Base-by-base conservation (phyloP, 495 filamentous ascomycete genomes). In the Immersiella caudata region DNA sequence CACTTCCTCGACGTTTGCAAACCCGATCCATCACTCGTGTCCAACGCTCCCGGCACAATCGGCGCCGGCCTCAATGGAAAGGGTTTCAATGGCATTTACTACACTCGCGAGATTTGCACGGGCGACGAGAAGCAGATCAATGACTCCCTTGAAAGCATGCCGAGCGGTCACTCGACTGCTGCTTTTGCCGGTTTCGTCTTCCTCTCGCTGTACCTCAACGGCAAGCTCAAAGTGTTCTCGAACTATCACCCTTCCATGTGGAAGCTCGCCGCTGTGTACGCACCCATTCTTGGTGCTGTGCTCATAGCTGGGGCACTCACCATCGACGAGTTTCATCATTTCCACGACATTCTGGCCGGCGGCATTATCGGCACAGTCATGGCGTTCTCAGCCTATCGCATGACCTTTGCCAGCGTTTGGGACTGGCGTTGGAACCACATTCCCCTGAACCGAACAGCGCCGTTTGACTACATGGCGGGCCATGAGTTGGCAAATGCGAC, bases 171-270 rank as follows among this genome's bases (percentile, higher is more conserved):
- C 71, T 78, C 85, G 50, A 80, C 82, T 0, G 83, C 83, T 8
- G 83, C 87, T 0, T 90, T 88, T 64, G 85, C 85, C 0, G 84
- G 82, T n/a, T 83, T 85, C 58, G 70, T 82, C 6, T 90, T 81
- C 65, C 72, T 89, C 5, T 80, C 79, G n/a, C 79, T 90, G 0
- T 91, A 88, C 72, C 77, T 90, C 20, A 90, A 90, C 67, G 87
- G 85, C 7, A 89, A 90, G 66, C 78, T 91, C 21, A 88, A 89
- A 74, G 80, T 86, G 22, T 88, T 86, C 67, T 68, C 82, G 56
- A 82, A 86, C 74, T 85, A 86, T 69, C 86, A 88, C 65, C 84
- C 87, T 0, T 81, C 84, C 20, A 83, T 88, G 81, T 90, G 87
- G 87, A 89, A 89, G 77, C 71, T 88, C 0, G 76, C 86, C 35